Evolutionary conservation across 78 protist species (phyloP), one percentile per base, ranked within the genome.

Genomic region (Thecamonas trahens): DNA sequence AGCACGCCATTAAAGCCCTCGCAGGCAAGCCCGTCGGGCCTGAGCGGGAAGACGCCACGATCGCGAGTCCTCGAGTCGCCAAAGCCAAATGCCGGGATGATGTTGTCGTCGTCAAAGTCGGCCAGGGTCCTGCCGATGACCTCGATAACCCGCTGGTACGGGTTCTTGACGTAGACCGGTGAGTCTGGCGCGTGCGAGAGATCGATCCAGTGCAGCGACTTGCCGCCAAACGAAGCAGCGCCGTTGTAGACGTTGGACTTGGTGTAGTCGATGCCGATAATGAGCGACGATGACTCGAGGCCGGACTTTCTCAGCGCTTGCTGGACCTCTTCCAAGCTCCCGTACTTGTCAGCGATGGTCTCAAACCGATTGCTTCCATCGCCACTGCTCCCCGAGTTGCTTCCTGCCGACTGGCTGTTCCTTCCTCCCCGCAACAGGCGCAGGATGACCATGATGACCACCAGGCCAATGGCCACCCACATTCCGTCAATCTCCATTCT

Each of bases 251-350:
- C 40, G 42, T 77, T 77, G 7, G 55, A 57, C n/a, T 61, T 67
- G 9, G 80, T 76, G 47, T n/a, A 76, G 29, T 76, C 80, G 18
- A 76, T 39, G 37, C 73, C 73, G 17, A 76, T 8, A 18, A 76
- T 49, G 34, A 76, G 61, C 32, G 70, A 57, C 26, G 53, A 57
- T 8, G 67, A 59, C 44, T 76, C 81, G 18, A 76, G 38, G 2
- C 81, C 81, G 1, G 24, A 38, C 31, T 5, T 28, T 4, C 72
- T 32, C 44, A 76, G 39, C 44, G 72, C 81, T 2, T 64, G 20
- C 5, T 65, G 49, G 20, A 66, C 81, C 47, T 76, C 81, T 2
- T 76, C 81, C 1, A 76, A 2, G 24, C 49, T 60, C 18, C 6
- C 24, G 49, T 58, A 70, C 40, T 39, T 60, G 55, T 69, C 74